Evolutionary conservation across 2,329 filamentous ascomycete species (phyloP).

Genomic region (Aspergillus luchuensis): DNA sequence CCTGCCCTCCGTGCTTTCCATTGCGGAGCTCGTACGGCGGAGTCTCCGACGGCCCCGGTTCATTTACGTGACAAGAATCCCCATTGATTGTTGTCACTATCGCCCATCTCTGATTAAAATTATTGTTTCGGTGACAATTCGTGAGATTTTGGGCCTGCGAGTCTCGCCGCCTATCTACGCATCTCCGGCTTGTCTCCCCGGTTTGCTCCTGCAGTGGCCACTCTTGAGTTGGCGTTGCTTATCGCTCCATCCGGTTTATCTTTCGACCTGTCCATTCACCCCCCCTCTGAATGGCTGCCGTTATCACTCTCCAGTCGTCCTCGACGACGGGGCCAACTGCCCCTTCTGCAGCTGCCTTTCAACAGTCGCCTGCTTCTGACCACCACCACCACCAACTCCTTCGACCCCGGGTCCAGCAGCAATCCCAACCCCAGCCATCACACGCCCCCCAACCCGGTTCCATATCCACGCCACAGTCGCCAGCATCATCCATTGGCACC

Average conservation of each 20-base stretch:
- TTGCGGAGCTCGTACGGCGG: slow-evolving; percentile 16
- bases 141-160: slow-evolving; percentile 6
- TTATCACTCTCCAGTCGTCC: slow-evolving; percentile 45
- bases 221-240: not conserved
- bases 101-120: not conserved
- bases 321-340: slow-evolving; percentile 32
- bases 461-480: slow-evolving; percentile 22
- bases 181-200: not conserved
- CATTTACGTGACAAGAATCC: slow-evolving; percentile 23
- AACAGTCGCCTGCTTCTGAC: slow-evolving; percentile 27
- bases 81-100: slow-evolving; percentile 13
- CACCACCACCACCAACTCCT: slow-evolving; percentile 23
- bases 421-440: slow-evolving; percentile 26
- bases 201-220: slow-evolving; percentile 2
- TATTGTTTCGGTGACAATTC: slow-evolving; percentile 3
- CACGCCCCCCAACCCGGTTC: slow-evolving; percentile 28
- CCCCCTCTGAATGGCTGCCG: slow-evolving; percentile 38
- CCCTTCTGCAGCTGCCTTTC: slow-evolving; percentile 26
- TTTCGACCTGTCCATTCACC: slow-evolving; percentile 9
- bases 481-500: slow-evolving; percentile 22
- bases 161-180: not conserved
- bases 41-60: slow-evolving; percentile 15
- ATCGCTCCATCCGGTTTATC: slow-evolving; percentile 8
- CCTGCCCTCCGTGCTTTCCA: not conserved
- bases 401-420: slow-evolving; percentile 27